Conservation (phyloP, 768 basidiomycete genomes). For the Pleurotus pulmonarius region DNA sequence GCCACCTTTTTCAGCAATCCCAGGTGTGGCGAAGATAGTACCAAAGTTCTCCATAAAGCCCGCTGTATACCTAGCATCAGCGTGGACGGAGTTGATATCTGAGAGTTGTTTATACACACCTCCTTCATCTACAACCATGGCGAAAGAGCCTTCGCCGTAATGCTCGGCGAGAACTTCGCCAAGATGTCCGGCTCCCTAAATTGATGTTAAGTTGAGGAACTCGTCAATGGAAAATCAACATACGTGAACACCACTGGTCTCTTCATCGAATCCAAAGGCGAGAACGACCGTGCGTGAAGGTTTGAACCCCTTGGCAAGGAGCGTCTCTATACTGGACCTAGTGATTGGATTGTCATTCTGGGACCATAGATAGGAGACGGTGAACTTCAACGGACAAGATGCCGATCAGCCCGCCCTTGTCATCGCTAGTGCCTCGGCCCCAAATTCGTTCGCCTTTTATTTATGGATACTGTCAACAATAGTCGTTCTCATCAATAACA, state of each 20-base stretch:
- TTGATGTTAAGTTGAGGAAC: neutral
- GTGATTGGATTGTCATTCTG: neutral
- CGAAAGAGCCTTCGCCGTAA: conserved; percentile 72
- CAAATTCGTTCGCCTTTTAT: conserved; percentile 36
- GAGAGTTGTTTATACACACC: conserved; percentile 33
- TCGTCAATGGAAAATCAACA: neutral
- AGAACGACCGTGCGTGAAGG: conserved; percentile 63
- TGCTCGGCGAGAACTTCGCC: conserved; percentile 43
- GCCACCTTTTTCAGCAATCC: conserved; percentile 72
- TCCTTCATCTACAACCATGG: conserved; percentile 87
- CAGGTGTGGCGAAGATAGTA: conserved; percentile 55
- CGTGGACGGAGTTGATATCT: neutral
- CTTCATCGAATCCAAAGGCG: conserved; percentile 77
- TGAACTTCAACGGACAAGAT: conserved; percentile 41
- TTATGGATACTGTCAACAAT: neutral
- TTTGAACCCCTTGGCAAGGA: conserved; percentile 56
- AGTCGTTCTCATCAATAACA: neutral
- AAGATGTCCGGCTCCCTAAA: conserved; percentile 53
- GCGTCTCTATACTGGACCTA: conserved; percentile 56
- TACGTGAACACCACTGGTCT: conserved; percentile 51
- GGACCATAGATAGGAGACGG: neutral
- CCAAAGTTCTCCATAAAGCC: conserved; percentile 51
- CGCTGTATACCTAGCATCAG: conserved; percentile 9
- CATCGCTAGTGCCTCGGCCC: conserved; percentile 74
- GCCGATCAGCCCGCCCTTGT: conserved; percentile 71